Conservation (phyloP, 202 grass and related monocot species). For the Hordeum pubiflorum region DNA sequence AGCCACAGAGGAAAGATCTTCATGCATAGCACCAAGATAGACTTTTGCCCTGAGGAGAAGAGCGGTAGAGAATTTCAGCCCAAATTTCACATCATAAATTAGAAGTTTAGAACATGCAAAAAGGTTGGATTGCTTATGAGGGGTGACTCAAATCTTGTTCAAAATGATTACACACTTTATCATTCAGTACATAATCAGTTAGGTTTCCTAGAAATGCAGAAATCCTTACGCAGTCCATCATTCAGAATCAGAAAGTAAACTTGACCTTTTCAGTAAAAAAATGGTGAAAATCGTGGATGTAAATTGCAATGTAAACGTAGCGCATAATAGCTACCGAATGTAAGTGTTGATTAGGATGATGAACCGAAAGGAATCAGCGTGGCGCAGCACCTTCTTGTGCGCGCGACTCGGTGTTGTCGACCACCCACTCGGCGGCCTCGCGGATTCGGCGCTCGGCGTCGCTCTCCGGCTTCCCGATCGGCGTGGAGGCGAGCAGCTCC, state of each 20-base stretch:
- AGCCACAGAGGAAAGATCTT: conserved; percentile 62
- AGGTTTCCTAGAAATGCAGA: background rate
- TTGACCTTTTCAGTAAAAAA: background rate
- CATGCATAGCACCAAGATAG: conserved; percentile 48
- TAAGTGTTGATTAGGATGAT: background rate
- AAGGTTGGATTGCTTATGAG: background rate
- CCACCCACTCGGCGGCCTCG: conserved; percentile 62
- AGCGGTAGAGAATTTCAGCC: conserved; percentile 8
- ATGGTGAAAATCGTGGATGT: background rate
- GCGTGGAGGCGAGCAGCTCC: conserved; percentile 40
- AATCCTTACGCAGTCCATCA: background rate
- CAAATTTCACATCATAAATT: background rate
- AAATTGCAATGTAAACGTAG: background rate
- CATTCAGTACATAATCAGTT: background rate
- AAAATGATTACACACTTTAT: background rate
- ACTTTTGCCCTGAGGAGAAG: conserved; percentile 40
- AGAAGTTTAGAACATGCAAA: background rate
- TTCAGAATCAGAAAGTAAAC: background rate
- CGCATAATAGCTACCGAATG: background rate
- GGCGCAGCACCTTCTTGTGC: conserved; percentile 36
- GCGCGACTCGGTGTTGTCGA: conserved; percentile 45
- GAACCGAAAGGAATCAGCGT: background rate
- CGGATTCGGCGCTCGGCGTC: conserved; percentile 47
- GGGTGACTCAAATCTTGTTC: background rate
- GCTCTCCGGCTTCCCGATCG: conserved; percentile 53